These are phyloP conservation scores for Cryptosporidium xiaoi DNA, from an alignment of 169 alveolate species.

Conservation along the genomic window DNA sequence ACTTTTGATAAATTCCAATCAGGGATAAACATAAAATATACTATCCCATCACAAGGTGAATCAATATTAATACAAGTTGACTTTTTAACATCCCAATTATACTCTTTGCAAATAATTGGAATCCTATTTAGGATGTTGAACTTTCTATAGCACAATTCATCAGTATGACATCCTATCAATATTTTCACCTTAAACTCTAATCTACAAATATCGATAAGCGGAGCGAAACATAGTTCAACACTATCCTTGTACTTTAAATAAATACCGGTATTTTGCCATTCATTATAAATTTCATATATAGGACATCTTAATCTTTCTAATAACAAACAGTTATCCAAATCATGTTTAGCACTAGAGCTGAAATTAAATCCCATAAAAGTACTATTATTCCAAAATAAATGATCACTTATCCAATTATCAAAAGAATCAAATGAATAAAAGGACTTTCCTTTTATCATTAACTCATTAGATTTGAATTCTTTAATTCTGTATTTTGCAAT, in stretches of 20 bases:
- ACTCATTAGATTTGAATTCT: not conserved
- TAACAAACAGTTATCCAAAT: not conserved
- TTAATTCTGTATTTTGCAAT: constrained; percentile 33
- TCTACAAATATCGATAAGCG: not conserved
- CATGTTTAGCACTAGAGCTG: not conserved
- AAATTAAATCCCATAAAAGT: not conserved
- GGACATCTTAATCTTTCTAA: constrained; percentile 14
- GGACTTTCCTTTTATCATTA: not conserved
- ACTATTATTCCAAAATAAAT: constrained; percentile 23
- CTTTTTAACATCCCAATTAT: constrained; percentile 22
- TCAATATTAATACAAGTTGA: constrained; percentile 14
- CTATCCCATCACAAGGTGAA: constrained; percentile 67
- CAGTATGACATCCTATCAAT: constrained; percentile 54
- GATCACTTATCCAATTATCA: constrained; percentile 33
- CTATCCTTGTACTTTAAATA: not conserved
- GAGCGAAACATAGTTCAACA: constrained; percentile 5
- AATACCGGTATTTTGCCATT: constrained; percentile 62
- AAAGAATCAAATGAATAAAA: constrained; percentile 15
- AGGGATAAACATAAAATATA: constrained; percentile 5
- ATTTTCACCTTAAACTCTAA: not conserved
- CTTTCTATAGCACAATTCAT: constrained; percentile 17
- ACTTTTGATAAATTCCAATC: not conserved
- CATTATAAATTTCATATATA: constrained; percentile 9
- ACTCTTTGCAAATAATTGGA: constrained; percentile 33
- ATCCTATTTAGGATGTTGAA: constrained; percentile 4